Evolutionary conservation across 2,329 filamentous ascomycete genomes (phyloP), one percentile per base, ranked within the genome.

Genomic region (Domatiomyces globalis): DNA sequence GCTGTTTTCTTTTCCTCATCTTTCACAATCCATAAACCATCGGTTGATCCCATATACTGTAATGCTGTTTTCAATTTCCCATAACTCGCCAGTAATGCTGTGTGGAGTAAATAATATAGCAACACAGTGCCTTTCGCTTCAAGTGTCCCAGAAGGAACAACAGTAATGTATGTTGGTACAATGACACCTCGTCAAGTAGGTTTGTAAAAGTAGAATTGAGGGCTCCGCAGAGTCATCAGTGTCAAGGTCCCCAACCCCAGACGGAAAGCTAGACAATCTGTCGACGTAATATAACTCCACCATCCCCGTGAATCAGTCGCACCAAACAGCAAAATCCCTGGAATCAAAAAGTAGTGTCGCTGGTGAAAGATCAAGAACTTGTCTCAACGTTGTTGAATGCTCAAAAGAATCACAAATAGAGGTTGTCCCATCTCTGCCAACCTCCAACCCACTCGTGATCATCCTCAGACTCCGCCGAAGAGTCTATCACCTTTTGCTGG

Each of bases 391-490:
- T 47, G 9, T 49, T 36, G 43, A 51, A 53, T 58, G 56, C 53
- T 57, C 53, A 54, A 56, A 58, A 50, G 55, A 54, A 71, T 74
- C 78, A 80, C 68, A 79, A 74, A 68, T 80, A 77, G 67, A 79
- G 73, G 66, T 81, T 81, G 68, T 85, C 81, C 81, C 86, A 94
- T 39, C 33, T 39, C 12, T 39, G 33, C 20, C 19, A 27, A 72
- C 85, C 87, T 75, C 88, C 88, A 81, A 95, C 87, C 83, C 90
- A 94, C 80, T 94, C 88, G 74, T 89, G 72, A 65, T 90, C 85
- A 65, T 82, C 83, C 67, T 86, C 61, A 39, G 33, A 39, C 45
- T 63, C 62, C 44, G 63, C 60, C 43, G 57, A 55, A 51, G 64
- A 68, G 61, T 61, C 63, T 54, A 58, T 60, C 43, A 56, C 60